These are phyloP conservation scores for Conidiobolus coronatus DNA, from an alignment of 371 early-diverging fungal genomes.

Conservation along the genomic window DNA sequence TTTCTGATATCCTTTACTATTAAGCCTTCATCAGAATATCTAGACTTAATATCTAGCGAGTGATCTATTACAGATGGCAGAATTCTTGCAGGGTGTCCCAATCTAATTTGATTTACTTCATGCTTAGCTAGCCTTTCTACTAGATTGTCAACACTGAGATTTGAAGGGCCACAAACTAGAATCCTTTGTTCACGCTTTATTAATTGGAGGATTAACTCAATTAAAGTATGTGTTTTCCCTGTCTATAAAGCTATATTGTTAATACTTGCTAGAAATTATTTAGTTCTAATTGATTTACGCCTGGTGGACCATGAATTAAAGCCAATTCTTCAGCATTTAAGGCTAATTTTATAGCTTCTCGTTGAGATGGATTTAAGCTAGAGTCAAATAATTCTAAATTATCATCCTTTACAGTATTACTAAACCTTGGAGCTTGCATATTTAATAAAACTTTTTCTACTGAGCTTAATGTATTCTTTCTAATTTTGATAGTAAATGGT, in stretches of 20 bases:
- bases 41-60: slow-evolving; percentile 39
- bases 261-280: too few species aligned
- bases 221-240: slow-evolving; percentile 83
- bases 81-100: slow-evolving; percentile 74
- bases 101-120: slow-evolving; percentile 39
- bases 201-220: slow-evolving; percentile 68
- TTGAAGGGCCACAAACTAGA: slow-evolving; percentile 85
- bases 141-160: slow-evolving; percentile 76
- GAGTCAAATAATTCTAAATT: slow-evolving; percentile 25
- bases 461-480: slow-evolving; percentile 7
- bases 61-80: slow-evolving; percentile 41
- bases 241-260: slow-evolving; percentile 19
- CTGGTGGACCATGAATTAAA: slow-evolving; percentile 75
- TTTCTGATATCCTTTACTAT: slow-evolving; percentile 50
- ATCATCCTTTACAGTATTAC: slow-evolving; percentile 4
- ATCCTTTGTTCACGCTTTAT: slow-evolving; percentile 35
- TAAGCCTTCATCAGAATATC: slow-evolving; percentile 47
- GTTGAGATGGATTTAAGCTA: slow-evolving; percentile 51
- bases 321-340: slow-evolving; percentile 38
- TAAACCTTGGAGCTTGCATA: slow-evolving; percentile 14
- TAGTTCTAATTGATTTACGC: slow-evolving; percentile 8
- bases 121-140: slow-evolving; percentile 45
- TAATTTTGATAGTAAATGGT: slow-evolving; percentile 7
- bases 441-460: slow-evolving; percentile 15
- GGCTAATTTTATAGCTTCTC: slow-evolving; percentile 42